Conservation (phyloP, 2,329 filamentous ascomycete genomes). For the Pseudofabraea citricarpa region DNA sequence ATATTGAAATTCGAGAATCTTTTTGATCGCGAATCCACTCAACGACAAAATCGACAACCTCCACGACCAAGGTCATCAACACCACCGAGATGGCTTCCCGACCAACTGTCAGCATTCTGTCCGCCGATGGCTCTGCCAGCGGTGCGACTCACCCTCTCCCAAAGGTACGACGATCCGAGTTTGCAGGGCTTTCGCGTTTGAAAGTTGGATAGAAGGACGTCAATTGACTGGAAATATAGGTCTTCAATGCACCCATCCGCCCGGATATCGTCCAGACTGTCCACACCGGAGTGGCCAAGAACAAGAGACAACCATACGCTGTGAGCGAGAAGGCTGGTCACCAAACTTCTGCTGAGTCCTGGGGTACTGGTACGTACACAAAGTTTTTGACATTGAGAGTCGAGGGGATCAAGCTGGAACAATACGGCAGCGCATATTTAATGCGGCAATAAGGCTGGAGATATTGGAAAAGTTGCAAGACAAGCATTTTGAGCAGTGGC, state of each 20-base stretch:
- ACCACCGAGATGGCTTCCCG: constrained; percentile 71
- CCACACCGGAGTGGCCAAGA: constrained; percentile 99
- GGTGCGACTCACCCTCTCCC: constrained; percentile 88
- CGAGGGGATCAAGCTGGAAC: not conserved
- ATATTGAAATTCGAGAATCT: constrained; percentile 3
- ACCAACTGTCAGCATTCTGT: constrained; percentile 96
- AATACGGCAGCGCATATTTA: not conserved
- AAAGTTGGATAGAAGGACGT: constrained; percentile 2
- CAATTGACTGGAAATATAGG: constrained; percentile 34
- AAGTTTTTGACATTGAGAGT: constrained; percentile 11
- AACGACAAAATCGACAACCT: constrained; percentile 15
- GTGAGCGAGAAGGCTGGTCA: constrained; percentile 99
- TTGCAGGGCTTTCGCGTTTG: not conserved
- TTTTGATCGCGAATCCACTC: constrained; percentile 13
- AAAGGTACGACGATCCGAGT: constrained; percentile 37
- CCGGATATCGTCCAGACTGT: constrained; percentile 95
- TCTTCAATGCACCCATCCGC: constrained; percentile 97
- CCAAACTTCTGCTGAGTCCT: constrained; percentile 99
- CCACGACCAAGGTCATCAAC: constrained; percentile 23
- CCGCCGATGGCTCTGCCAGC: constrained; percentile 90
- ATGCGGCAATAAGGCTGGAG: not conserved
- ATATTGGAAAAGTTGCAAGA: not conserved
- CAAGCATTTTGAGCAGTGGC: constrained; percentile 7
- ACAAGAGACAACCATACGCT: constrained; percentile 99
- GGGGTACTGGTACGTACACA: constrained; percentile 85